Conservation (phyloP, 257 asterid genomes). For the Primulina tabacum region DNA sequence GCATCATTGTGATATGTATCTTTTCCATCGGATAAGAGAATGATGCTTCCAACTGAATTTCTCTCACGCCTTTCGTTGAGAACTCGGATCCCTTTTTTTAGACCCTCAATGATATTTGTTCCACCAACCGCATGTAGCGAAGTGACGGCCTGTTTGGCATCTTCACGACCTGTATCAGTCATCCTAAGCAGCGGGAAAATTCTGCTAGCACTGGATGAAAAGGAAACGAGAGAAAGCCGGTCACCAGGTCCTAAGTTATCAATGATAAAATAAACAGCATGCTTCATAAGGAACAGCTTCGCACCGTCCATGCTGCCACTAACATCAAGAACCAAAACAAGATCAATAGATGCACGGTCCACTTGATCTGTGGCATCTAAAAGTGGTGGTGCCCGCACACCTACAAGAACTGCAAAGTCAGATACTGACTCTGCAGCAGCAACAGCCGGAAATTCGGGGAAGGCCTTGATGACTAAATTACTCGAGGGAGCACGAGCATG, state of each 20-base stretch:
- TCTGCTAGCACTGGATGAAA: slow-evolving; percentile 32
- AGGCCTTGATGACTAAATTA: slow-evolving; percentile 22
- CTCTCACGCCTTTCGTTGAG: slow-evolving; percentile 30
- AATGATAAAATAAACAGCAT: slow-evolving; percentile 32
- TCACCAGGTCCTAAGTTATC: slow-evolving; percentile 36
- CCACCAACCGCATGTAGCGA: slow-evolving; percentile 25
- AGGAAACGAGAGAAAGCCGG: slow-evolving; percentile 34
- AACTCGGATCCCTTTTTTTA: slow-evolving; percentile 27
- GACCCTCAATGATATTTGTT: slow-evolving; percentile 30
- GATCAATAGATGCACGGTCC: slow-evolving; percentile 40
- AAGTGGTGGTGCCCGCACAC: slow-evolving; percentile 35
- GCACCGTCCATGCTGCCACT: slow-evolving; percentile 45
- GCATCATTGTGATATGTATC: slow-evolving; percentile 22
- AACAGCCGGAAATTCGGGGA: slow-evolving; percentile 35
- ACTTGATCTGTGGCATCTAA: slow-evolving; percentile 10
- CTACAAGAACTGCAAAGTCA: slow-evolving; percentile 38
- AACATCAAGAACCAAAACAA: slow-evolving; percentile 40
- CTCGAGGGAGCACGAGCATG: neutral
- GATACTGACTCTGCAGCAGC: slow-evolving; percentile 23
- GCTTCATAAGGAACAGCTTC: slow-evolving; percentile 32
- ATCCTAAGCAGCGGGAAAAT: slow-evolving; percentile 35
- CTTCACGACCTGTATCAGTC: slow-evolving; percentile 34
- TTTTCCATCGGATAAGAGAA: slow-evolving; percentile 37
- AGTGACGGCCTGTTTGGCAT: slow-evolving; percentile 31
- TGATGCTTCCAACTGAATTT: slow-evolving; percentile 33